Conservation (phyloP, 2,329 filamentous ascomycete genomes). For the Fusarium chaquense region DNA sequence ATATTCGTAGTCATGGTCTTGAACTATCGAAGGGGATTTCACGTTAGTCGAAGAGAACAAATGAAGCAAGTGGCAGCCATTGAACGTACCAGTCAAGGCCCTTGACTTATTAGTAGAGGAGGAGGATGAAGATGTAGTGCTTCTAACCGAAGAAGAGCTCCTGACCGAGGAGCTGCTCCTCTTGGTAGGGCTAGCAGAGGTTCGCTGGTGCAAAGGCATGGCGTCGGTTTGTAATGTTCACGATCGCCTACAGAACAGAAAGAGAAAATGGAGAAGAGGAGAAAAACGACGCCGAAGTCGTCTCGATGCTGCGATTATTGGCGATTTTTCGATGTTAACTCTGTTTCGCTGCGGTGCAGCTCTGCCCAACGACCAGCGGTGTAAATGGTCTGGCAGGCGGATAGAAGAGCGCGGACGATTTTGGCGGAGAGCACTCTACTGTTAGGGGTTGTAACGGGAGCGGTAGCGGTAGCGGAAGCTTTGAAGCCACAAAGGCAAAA, state of each 20-base stretch:
- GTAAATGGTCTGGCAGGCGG: constrained; percentile 46
- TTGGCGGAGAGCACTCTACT: constrained; percentile 39
- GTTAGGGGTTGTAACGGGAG: constrained; percentile 40
- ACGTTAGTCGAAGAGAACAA: constrained; percentile 32
- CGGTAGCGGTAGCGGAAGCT: constrained; percentile 44
- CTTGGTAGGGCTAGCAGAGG: constrained; percentile 46
- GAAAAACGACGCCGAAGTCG: constrained; percentile 32
- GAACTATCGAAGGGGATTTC: constrained; percentile 24
- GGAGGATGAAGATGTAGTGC: constrained; percentile 26
- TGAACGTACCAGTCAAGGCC: constrained; percentile 44
- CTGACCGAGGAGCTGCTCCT: constrained; percentile 46
- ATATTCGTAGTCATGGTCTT: constrained; percentile 45
- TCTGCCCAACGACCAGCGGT: constrained; percentile 48
- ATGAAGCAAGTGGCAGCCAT: constrained; percentile 24
- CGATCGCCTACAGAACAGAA: constrained; percentile 39
- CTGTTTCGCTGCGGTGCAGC: constrained; percentile 47
- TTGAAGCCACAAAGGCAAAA: constrained; percentile 42
- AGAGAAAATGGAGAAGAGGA: constrained; percentile 23
- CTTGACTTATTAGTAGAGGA: constrained; percentile 36
- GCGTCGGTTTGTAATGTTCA: constrained; percentile 40
- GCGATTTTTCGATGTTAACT: constrained; percentile 39
- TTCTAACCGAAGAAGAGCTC: constrained; percentile 32
- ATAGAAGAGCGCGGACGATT: constrained; percentile 40
- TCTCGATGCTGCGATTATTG: constrained; percentile 35
- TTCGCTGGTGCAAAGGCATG: constrained; percentile 49